Conservation (phyloP, 2,329 filamentous ascomycete species). For the Ceratocystiopsis sp. region DNA sequence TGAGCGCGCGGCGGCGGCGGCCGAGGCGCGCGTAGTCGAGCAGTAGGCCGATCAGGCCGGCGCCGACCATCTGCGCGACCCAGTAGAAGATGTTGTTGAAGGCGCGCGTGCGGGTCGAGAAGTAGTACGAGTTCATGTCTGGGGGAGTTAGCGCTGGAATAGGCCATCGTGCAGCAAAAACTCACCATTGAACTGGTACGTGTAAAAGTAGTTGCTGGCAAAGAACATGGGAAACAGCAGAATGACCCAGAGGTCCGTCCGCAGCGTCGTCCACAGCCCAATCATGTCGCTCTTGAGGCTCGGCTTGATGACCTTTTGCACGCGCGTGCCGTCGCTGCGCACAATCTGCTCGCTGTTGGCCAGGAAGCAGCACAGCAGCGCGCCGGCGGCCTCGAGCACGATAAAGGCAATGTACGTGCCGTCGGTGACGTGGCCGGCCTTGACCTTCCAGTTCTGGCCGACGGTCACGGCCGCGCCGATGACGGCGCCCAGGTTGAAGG, state of each 20-base stretch:
- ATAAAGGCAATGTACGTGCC: constrained; percentile 14
- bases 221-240: constrained; percentile 51
- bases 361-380: constrained; percentile 8
- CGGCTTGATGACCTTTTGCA: constrained; percentile 1
- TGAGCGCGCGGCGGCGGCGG: neutral
- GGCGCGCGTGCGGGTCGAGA: constrained; percentile 2
- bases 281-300: constrained; percentile 3
- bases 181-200: constrained; percentile 58
- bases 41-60: neutral
- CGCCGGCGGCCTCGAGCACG: constrained; percentile 11
- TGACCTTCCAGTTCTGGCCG: constrained; percentile 7
- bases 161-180: neutral
- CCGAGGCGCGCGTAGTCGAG: constrained; percentile 4
- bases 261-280: constrained; percentile 1
- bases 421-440: constrained; percentile 9
- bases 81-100: constrained; percentile 6
- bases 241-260: neutral
- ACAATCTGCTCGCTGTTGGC: constrained; percentile 4
- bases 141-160: neutral
- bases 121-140: constrained; percentile 3
- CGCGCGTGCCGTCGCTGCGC: constrained; percentile 3
- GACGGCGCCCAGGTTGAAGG: constrained; percentile 13
- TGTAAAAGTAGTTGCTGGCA: constrained; percentile 70
- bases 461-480: constrained; percentile 13
- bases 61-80: constrained; percentile 4